Evolutionary conservation across 78 protist species (phyloP).

Genomic region (Polysphondylium violaceum): DNA sequence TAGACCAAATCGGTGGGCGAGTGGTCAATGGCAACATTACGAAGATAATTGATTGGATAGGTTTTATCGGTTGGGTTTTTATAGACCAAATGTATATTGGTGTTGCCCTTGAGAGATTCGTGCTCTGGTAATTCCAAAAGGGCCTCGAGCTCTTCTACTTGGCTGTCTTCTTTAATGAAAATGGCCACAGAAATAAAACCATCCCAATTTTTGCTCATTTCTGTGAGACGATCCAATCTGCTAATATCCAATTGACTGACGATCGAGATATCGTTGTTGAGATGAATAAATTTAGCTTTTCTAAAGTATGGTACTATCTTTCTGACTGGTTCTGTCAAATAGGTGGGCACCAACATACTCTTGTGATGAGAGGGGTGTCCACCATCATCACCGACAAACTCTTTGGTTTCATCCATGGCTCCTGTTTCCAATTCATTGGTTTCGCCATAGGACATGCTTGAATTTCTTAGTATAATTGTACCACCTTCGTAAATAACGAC

Average conservation of each 20-base stretch:
- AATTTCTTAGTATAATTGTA: neutral
- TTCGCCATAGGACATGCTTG: neutral
- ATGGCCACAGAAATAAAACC: neutral
- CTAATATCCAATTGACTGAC: neutral
- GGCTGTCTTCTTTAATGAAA: neutral
- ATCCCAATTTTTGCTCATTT: neutral
- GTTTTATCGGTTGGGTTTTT: neutral
- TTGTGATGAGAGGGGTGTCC: neutral
- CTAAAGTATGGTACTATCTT: neutral
- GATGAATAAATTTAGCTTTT: neutral
- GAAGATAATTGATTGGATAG: conserved; percentile 3
- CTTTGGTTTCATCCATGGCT: neutral
- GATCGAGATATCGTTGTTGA: neutral
- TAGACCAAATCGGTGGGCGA: neutral
- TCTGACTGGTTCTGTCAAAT: neutral
- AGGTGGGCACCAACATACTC: too few species aligned
- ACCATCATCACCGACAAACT: neutral
- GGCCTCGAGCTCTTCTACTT: neutral
- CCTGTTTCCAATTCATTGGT: neutral
- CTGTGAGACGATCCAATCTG: neutral
- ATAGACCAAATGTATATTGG: neutral
- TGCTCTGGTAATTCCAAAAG: neutral
- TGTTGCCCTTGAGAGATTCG: neutral
- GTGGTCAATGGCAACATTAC: conserved; percentile 6
- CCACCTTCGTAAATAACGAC: neutral